Conservation (phyloP, 1,284 basidiomycete genomes). For the Inonotus obliquus region DNA sequence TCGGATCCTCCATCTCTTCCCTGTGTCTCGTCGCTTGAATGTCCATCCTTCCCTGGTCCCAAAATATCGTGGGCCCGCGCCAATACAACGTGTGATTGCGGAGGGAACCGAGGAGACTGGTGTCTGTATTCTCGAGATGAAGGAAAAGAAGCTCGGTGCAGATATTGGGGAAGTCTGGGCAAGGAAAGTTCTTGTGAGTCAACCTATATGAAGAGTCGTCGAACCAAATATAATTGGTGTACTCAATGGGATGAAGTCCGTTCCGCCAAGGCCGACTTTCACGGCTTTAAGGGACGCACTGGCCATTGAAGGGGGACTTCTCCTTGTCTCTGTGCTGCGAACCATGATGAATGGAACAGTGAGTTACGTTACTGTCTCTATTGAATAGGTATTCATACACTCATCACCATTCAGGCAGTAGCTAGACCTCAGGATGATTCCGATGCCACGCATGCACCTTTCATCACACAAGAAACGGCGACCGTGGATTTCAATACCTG, state of each 20-base stretch:
- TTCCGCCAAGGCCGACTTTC: slow-evolving; percentile 51
- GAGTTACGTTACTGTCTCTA: slow-evolving; percentile 18
- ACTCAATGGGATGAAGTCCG: slow-evolving; percentile 31
- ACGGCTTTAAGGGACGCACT: slow-evolving; percentile 52
- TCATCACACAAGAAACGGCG: slow-evolving; percentile 54
- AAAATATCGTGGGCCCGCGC: slow-evolving; percentile 86
- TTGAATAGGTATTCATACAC: not conserved
- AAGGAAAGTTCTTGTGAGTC: slow-evolving; percentile 38
- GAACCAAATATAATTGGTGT: not conserved
- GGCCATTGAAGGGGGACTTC: slow-evolving; percentile 58
- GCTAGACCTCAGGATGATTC: slow-evolving; percentile 42
- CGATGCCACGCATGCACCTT: slow-evolving; percentile 49
- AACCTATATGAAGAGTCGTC: not conserved
- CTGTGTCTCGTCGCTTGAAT: slow-evolving; percentile 66
- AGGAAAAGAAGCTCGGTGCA: slow-evolving; percentile 50
- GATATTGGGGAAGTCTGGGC: slow-evolving; percentile 62
- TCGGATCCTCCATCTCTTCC: slow-evolving; percentile 63
- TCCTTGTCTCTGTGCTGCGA: slow-evolving; percentile 69
- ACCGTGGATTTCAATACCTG: slow-evolving; percentile 53
- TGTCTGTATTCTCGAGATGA: slow-evolving; percentile 67
- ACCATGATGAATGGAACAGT: slow-evolving; percentile 57
- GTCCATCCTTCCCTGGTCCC: slow-evolving; percentile 92
- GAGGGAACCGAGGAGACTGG: slow-evolving; percentile 60
- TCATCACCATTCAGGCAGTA: slow-evolving; percentile 33
- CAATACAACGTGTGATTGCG: slow-evolving; percentile 83